Evolutionary conservation across 2,329 filamentous ascomycete species (phyloP).

Genomic region (Thelonectria rubi): DNA sequence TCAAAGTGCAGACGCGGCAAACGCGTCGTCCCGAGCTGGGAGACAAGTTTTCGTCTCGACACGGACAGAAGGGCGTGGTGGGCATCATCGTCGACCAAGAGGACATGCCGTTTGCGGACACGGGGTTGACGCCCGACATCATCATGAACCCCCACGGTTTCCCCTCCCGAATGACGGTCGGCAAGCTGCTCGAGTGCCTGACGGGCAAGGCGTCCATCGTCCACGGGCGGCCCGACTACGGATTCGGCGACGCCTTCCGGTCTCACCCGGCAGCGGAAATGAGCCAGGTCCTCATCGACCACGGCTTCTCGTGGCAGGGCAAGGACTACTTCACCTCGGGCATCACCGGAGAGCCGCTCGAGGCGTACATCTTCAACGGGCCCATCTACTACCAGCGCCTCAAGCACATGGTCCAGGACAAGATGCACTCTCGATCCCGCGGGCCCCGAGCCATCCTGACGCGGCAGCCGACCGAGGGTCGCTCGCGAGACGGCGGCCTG

Average conservation of each 20-base stretch:
- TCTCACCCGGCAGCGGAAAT: constrained; percentile 87
- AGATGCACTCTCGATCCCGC: constrained; percentile 95
- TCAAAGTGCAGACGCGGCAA: constrained; percentile 97
- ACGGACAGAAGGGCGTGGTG: constrained; percentile 97
- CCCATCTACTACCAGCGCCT: constrained; percentile 99
- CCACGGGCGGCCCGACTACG: constrained; percentile 86
- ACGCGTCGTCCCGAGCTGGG: constrained; percentile 93
- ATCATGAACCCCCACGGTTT: constrained; percentile 99
- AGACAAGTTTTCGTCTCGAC: constrained; percentile 98
- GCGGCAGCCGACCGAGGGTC: constrained; percentile 94
- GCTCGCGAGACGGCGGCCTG: constrained; percentile 89
- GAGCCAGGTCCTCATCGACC: constrained; percentile 81
- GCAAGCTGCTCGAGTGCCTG: constrained; percentile 94
- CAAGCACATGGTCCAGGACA: constrained; percentile 99
- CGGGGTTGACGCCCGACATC: constrained; percentile 92
- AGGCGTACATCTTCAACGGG: constrained; percentile 97
- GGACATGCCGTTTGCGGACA: constrained; percentile 95
- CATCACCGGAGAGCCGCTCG: constrained; percentile 91
- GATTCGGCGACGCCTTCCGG: constrained; percentile 82
- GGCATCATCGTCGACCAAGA: constrained; percentile 97
- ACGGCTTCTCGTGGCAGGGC: constrained; percentile 95
- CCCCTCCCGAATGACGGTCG: constrained; percentile 98
- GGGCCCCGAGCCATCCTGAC: constrained; percentile 93
- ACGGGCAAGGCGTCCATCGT: constrained; percentile 94
- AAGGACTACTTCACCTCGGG: constrained; percentile 97